Evolutionary conservation across 805 yeast genomes (phyloP).

Genomic region (Saccharomycopsis javanensis): DNA sequence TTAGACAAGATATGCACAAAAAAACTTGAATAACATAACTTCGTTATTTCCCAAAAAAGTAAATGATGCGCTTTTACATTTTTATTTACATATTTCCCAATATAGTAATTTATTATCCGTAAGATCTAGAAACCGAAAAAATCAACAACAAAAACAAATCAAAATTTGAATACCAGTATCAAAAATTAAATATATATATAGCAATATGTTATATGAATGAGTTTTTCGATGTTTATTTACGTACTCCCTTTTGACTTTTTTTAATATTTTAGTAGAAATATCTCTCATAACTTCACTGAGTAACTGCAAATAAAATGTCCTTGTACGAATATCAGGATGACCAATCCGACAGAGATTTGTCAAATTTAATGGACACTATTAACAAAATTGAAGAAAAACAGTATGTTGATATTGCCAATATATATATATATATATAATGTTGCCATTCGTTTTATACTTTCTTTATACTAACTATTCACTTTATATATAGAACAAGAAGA

Average conservation of each 20-base stretch:
- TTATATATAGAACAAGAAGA: conserved; percentile 3
- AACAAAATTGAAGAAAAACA: conserved; percentile 10
- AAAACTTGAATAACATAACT: not conserved
- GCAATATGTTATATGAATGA: not conserved
- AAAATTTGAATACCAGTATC: not conserved
- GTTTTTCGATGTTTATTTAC: not conserved
- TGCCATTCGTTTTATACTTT: no score
- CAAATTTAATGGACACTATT: conserved; percentile 15
- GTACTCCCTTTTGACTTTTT: not conserved
- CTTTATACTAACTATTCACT: not conserved
- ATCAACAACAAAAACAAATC: not conserved
- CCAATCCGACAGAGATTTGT: conserved; percentile 15
- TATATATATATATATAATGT: no score
- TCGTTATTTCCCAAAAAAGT: not conserved
- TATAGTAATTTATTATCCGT: not conserved
- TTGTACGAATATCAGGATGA: conserved; percentile 17
- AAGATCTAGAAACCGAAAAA: not conserved
- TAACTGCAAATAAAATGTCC: conserved; percentile 4
- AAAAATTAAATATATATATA: not conserved
- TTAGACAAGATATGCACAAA: not conserved
- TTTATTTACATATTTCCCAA: not conserved
- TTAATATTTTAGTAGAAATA: no score
- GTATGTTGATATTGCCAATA: not conserved
- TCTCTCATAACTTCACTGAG: no score
- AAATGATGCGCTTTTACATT: not conserved